Percentiles rank a stretch among this genome's conserved stretches.
Conservation (phyloP, 2,329 filamentous ascomycete species). For the Thermothelomyces thermophilus region DNA sequence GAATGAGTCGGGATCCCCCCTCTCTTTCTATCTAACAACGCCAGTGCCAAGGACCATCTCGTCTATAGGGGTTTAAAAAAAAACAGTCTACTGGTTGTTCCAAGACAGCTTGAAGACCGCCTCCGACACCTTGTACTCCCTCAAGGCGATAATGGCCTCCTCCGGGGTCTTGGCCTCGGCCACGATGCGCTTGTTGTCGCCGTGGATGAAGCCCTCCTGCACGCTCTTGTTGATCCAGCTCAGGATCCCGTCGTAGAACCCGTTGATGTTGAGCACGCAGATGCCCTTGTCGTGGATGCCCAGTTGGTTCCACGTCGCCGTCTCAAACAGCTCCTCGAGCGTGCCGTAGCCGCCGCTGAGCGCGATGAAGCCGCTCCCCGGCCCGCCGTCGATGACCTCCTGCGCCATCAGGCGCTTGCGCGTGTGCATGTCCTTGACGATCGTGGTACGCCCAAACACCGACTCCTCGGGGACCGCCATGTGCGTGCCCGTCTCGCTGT, state of each 20-base stretch:
- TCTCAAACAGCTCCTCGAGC: slow-evolving; percentile 90
- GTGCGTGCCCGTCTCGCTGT: slow-evolving; percentile 31
- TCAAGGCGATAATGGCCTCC: slow-evolving; percentile 64
- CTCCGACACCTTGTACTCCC: slow-evolving; percentile 66
- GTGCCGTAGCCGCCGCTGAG: slow-evolving; percentile 89
- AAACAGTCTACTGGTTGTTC: slow-evolving; percentile 65
- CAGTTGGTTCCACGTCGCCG: slow-evolving; percentile 90
- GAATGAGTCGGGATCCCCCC: not conserved
- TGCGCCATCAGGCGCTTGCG: slow-evolving; percentile 90
- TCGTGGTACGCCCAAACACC: slow-evolving; percentile 74
- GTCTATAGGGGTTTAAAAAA: slow-evolving; percentile 22
- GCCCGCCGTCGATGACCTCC: slow-evolving; percentile 74
- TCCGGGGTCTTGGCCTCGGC: slow-evolving; percentile 67
- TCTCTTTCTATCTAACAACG: not conserved
- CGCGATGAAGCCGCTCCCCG: slow-evolving; percentile 83
- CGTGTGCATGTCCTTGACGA: slow-evolving; percentile 94
- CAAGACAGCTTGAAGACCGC: slow-evolving; percentile 77
- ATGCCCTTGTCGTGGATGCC: slow-evolving; percentile 81
- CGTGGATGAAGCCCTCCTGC: slow-evolving; percentile 67
- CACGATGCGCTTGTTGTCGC: slow-evolving; percentile 67
- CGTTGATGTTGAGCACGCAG: slow-evolving; percentile 77
- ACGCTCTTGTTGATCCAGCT: slow-evolving; percentile 74
- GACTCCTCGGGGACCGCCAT: slow-evolving; percentile 56
- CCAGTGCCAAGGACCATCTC: not conserved
- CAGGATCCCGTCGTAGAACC: slow-evolving; percentile 86